phyloP scores from a whole-genome alignment of 2,329 filamentous ascomycete genomes.

The Penicillium sclerotiorum region DNA sequence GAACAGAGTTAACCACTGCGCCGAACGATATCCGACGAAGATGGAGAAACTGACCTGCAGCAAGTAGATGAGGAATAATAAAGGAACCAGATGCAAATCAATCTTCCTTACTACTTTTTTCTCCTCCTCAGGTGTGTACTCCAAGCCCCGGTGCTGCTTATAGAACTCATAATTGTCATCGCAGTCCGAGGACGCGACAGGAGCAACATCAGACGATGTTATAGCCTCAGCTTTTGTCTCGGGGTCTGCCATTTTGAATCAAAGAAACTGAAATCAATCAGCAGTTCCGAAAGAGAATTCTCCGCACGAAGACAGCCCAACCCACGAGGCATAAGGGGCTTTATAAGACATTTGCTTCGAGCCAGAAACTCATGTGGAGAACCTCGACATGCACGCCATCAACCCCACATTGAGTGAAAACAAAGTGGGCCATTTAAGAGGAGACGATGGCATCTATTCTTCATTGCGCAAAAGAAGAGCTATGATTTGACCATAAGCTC shows the following conservation, averaged over 20 bases:
- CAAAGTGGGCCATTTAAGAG: not conserved
- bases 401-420: conserved; percentile 1
- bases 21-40: not conserved
- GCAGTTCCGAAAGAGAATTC: not conserved
- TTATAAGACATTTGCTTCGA: not conserved
- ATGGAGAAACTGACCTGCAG: conserved; percentile 57
- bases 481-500: not conserved
- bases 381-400: not conserved
- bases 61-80: conserved; percentile 62
- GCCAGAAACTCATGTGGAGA: not conserved
- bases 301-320: not conserved
- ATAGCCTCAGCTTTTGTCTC: conserved; percentile 7
- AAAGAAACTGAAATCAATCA: not conserved
- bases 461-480: not conserved
- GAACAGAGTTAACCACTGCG: conserved; percentile 2
- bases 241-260: not conserved
- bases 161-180: conserved; percentile 45
- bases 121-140: conserved; percentile 26
- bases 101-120: conserved; percentile 57
- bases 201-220: conserved; percentile 11
- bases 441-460: not conserved
- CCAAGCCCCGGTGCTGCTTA: conserved; percentile 24
- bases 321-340: not conserved
- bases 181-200: conserved; percentile 22
- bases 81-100: conserved; percentile 57